Percentiles rank a stretch among this genome's conserved stretches.
Evolutionary conservation across 306 rosid genomes (phyloP).

Genomic region (Quercus robur): DNA sequence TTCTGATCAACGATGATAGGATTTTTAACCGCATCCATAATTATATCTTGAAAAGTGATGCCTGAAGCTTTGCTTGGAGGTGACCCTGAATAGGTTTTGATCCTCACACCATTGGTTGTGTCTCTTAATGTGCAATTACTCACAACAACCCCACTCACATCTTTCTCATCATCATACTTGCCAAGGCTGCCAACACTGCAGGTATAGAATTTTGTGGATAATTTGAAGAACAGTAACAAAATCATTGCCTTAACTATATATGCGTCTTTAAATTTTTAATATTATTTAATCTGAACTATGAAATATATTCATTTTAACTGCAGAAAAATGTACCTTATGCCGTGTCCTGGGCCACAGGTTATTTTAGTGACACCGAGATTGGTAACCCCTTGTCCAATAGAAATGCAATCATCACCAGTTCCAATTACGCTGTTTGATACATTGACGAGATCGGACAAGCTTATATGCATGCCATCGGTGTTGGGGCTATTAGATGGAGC

Average conservation of each 20-base stretch:
- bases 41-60: neutral
- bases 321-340: constrained; percentile 35
- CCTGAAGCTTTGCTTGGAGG: neutral
- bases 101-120: constrained; percentile 3
- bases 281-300: too few species aligned
- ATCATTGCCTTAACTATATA: too few species aligned
- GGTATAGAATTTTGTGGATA: too few species aligned
- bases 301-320: neutral
- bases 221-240: too few species aligned
- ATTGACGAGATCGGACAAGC: constrained; percentile 23
- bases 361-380: constrained; percentile 25
- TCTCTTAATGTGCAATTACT: neutral
- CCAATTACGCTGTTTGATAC: constrained; percentile 33
- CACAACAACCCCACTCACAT: neutral
- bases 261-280: too few species aligned
- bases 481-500: constrained; percentile 69
- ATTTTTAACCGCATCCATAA: neutral
- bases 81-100: neutral
- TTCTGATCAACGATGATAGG: constrained; percentile 3
- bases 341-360: constrained; percentile 82
- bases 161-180: neutral
- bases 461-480: constrained; percentile 74
- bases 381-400: constrained; percentile 41
- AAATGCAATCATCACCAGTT: constrained; percentile 82
- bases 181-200: constrained; percentile 27